A percentile compares a stretch with the other conserved stretches of the same genome.
Conservation (phyloP, 768 basidiomycete genomes). For the Lyophyllum shimeji region DNA sequence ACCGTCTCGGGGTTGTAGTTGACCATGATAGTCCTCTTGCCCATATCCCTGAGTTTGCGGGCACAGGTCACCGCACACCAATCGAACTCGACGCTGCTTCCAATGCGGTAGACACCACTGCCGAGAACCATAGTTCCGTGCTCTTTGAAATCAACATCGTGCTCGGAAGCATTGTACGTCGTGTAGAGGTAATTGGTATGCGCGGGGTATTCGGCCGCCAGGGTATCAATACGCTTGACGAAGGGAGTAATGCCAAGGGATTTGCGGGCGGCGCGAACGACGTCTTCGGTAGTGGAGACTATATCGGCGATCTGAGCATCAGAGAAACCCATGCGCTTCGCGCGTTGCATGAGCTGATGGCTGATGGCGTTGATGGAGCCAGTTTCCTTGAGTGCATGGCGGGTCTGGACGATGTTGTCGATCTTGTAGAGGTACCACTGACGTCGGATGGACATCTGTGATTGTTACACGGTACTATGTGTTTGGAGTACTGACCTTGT, state of each 20-base stretch:
- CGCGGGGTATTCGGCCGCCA: slow-evolving; percentile 98
- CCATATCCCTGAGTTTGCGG: slow-evolving; percentile 86
- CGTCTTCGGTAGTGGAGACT: slow-evolving; percentile 67
- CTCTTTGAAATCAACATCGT: slow-evolving; percentile 94
- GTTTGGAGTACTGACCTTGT: slow-evolving; percentile 60
- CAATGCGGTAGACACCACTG: slow-evolving; percentile 97
- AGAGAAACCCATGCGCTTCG: slow-evolving; percentile 95
- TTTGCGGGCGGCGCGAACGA: slow-evolving; percentile 85
- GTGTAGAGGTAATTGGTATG: slow-evolving; percentile 99
- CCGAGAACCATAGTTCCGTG: slow-evolving; percentile 99
- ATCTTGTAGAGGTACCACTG: slow-evolving; percentile 99
- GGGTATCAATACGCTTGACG: slow-evolving; percentile 98
- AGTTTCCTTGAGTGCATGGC: slow-evolving; percentile 68
- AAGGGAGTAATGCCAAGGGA: slow-evolving; percentile 88
- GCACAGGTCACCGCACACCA: slow-evolving; percentile 99
- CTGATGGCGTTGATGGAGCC: slow-evolving; percentile 70
- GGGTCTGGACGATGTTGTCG: slow-evolving; percentile 95
- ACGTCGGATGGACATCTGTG: background rate
- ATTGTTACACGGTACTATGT: background rate
- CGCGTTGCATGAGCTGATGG: slow-evolving; percentile 76
- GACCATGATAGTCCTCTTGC: slow-evolving; percentile 96
- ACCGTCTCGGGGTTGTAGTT: slow-evolving; percentile 99
- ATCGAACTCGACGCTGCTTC: slow-evolving; percentile 98
- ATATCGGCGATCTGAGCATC: slow-evolving; percentile 91
- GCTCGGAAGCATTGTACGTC: slow-evolving; percentile 95